phyloP scores from a whole-genome alignment of 176 grass and related monocot species.

The Oryza meyeriana region DNA sequence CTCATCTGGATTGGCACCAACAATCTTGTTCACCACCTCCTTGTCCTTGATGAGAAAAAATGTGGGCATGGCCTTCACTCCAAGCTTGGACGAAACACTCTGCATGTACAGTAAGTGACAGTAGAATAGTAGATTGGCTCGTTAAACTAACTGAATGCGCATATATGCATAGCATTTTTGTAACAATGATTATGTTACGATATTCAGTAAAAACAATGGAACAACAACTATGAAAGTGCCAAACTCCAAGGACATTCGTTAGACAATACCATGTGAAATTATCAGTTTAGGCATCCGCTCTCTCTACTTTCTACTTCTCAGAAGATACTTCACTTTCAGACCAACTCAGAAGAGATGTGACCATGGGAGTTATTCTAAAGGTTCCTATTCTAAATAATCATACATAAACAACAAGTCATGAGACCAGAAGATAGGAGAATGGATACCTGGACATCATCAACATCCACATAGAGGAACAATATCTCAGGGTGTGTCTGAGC shows the following conservation, averaged over 20 bases:
- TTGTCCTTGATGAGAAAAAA: slow-evolving; percentile 73
- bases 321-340: background rate
- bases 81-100: slow-evolving; percentile 72
- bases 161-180: background rate
- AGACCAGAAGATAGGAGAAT: background rate
- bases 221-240: background rate
- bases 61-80: slow-evolving; percentile 98
- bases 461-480: slow-evolving; percentile 86
- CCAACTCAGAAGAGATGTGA: too few species aligned
- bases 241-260: background rate
- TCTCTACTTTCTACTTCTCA: background rate
- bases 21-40: slow-evolving; percentile 51
- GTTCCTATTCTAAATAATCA: too few species aligned
- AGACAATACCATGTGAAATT: background rate
- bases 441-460: slow-evolving; percentile 84
- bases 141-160: background rate
- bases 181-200: background rate
- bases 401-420: too few species aligned
- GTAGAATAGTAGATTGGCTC: background rate
- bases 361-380: too few species aligned
- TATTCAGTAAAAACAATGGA: background rate
- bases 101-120: slow-evolving; percentile 18
- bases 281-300: background rate
- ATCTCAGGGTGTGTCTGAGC: slow-evolving; percentile 62
- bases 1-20: slow-evolving; percentile 81